Evolutionary conservation across 2,329 filamentous ascomycete species (phyloP), one percentile per base, ranked within the genome.

Genomic region (Colletotrichum noveboracense): DNA sequence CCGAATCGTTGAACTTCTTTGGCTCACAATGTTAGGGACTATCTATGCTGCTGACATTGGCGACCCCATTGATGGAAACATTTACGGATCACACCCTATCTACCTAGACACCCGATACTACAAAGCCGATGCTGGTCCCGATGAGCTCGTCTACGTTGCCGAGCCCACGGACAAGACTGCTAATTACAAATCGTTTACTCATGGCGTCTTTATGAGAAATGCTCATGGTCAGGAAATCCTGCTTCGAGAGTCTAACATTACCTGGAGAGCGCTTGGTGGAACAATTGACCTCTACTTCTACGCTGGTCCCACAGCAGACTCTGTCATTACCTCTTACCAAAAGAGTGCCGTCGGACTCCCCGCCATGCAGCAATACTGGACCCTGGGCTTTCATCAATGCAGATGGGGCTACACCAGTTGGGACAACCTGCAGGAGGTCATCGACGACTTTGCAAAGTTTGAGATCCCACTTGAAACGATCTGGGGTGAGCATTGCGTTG

Each of bases 81-180:
- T 96, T 7, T 97, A 97, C 79, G 94, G 95, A 8, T 89, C 88
- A 55, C 95, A 97, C 79, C 93, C 95, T 0, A 92, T 96, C 80
- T 97, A 96, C 81, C 86, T 96, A 6, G 95, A 96, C 77, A 96
- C 94, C 2, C 89, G 94, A 73, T 96, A 96, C 84, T 95, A 92
- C 79, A 88, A 93, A 77, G 85, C 89, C 13, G 86, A 89, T 65
- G 75, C 83, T 2, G 81, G 85, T 2, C 86, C 86, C 6, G 88
- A 89, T 6, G 83, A 86, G 36, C 85, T 90, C 64, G 87, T 85
- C 3, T 90, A 93, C 28, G 86, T 90, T 16, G 89, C 89, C 64
- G 87, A 92, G 75, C 86, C 91, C 14, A 87, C 89, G 1, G 86
- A 91, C 77, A 84, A 70, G 66, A 56, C 36, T 16, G 66, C 71